Percentiles rank a stretch among this genome's conserved stretches.
Evolutionary conservation across 2,329 filamentous ascomycete species (phyloP).

Genomic region (Phialophora chinensis): DNA sequence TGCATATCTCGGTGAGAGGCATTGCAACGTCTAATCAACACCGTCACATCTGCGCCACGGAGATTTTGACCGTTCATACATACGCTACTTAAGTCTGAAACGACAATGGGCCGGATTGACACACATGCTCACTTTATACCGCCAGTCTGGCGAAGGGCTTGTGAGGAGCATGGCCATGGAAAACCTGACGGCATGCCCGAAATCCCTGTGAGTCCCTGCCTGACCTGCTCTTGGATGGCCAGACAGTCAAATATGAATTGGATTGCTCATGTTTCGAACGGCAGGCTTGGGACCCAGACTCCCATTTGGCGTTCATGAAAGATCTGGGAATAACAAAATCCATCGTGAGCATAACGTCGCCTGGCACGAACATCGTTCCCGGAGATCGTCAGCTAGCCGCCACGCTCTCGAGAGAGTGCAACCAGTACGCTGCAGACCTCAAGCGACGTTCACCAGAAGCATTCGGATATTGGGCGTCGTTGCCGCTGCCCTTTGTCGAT

Average conservation of each 20-base stretch:
- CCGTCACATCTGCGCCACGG: too few relatives aligned
- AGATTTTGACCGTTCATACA: too few relatives aligned
- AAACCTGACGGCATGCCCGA: slow-evolving; percentile 18
- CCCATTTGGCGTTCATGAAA: slow-evolving; percentile 58
- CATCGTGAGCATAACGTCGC: slow-evolving; percentile 60
- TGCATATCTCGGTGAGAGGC: too few relatives aligned
- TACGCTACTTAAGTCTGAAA: too few relatives aligned
- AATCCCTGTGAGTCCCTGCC: slow-evolving; percentile 8
- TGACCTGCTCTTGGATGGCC: too few relatives aligned
- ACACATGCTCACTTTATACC: slow-evolving; percentile 17
- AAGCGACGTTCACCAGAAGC: slow-evolving; percentile 39
- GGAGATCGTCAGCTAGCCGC: slow-evolving; percentile 47
- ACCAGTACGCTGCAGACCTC: slow-evolving; percentile 37
- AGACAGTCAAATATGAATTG: neutral
- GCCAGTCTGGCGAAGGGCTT: slow-evolving; percentile 10
- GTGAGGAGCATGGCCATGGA: slow-evolving; percentile 12
- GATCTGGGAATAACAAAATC: slow-evolving; percentile 55
- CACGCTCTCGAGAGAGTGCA: slow-evolving; percentile 45
- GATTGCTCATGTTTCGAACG: slow-evolving; percentile 26
- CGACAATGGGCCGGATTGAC: slow-evolving; percentile 11
- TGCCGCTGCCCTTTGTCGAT: slow-evolving; percentile 58
- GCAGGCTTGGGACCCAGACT: slow-evolving; percentile 52
- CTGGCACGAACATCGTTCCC: slow-evolving; percentile 54
- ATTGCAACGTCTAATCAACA: too few relatives aligned
- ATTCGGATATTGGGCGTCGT: slow-evolving; percentile 60